Evolutionary conservation across 768 basidiomycete genomes (phyloP), one percentile per base, ranked within the genome.

Genomic region (Hirschioporus abietinus): DNA sequence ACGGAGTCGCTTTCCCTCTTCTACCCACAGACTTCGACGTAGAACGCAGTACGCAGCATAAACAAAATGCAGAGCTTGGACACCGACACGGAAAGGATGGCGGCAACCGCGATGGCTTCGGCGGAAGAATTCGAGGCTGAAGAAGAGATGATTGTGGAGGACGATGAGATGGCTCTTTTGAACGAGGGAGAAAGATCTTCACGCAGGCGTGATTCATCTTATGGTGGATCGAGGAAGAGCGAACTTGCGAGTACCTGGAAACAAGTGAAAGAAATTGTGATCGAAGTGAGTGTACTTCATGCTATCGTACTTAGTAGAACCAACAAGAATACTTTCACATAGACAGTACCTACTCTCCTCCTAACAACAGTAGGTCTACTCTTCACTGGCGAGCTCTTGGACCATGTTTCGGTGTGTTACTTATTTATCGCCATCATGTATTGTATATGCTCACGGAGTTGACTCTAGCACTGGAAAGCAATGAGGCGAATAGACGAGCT

Each of bases 401-500:
- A 94, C 76, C 87, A 88, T 69, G 87, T 99, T 64, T 91, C 95
- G 65, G 93, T 95, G 68, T 68, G 84, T n/a, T 79, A n/a, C 12
- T 4, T 7, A 57, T 58, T 26, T 57, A 57, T 23, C 66, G 65
- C 36, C 35, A 35, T 59, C 17, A 25, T 15, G n/a, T 57, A 67
- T 69, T 27, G 68, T 65, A 63, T 26, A 42, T 52, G 30, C 35
- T 35, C 52, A 35, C 26, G 18, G 1, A 17, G 0, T n/a, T 52
- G 17, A 17, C 34, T 23, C n/a, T 67, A 96, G 93, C 87, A 81
- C 65, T 99, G 95, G 95, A 83, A 80, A 68, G 95, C 96, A 35
- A 95, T 99, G 86, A 82, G 82, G 62, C 84, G 91, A 58, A 88
- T 98, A 62, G 91, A 98, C 80, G 95, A 99, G 75, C 88, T 99